phyloP scores from a whole-genome alignment of 2,329 filamentous ascomycete genomes.

The Myriosclerotinia duriaeana region DNA sequence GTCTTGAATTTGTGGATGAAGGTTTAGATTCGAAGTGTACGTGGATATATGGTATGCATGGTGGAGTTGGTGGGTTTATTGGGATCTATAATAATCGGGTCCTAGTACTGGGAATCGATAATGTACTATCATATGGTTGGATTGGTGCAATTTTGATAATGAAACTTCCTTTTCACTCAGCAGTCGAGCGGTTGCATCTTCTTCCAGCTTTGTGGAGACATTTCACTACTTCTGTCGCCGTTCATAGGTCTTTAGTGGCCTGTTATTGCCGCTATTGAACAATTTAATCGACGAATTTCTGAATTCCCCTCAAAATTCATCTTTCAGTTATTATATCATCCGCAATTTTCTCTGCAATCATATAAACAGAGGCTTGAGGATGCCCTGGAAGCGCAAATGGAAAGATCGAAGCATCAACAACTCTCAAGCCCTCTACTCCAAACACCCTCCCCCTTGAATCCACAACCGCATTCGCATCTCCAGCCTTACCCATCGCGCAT shows the following conservation, averaged over 20 bases:
- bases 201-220: background rate
- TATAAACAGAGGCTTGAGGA: conserved; percentile 22
- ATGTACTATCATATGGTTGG: conserved; percentile 20
- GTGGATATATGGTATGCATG: conserved; percentile 9
- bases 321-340: conserved; percentile 9
- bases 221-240: background rate
- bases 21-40: conserved; percentile 50
- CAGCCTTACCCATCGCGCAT: conserved; percentile 17
- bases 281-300: background rate
- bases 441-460: conserved; percentile 10
- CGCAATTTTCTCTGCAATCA: conserved; percentile 24
- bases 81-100: conserved; percentile 14
- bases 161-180: conserved; percentile 15
- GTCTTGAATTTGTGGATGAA: conserved; percentile 76
- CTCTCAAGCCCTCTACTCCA: conserved; percentile 14
- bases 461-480: conserved; percentile 13
- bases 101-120: conserved; percentile 7
- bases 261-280: background rate
- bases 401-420: conserved; percentile 20
- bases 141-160: conserved; percentile 19
- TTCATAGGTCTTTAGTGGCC: background rate
- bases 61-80: conserved; percentile 19
- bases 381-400: conserved; percentile 23
- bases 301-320: background rate
- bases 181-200: conserved; percentile 19